Base-by-base conservation (phyloP, 768 basidiomycete species). In the Leccinum olivaceopallidum region DNA sequence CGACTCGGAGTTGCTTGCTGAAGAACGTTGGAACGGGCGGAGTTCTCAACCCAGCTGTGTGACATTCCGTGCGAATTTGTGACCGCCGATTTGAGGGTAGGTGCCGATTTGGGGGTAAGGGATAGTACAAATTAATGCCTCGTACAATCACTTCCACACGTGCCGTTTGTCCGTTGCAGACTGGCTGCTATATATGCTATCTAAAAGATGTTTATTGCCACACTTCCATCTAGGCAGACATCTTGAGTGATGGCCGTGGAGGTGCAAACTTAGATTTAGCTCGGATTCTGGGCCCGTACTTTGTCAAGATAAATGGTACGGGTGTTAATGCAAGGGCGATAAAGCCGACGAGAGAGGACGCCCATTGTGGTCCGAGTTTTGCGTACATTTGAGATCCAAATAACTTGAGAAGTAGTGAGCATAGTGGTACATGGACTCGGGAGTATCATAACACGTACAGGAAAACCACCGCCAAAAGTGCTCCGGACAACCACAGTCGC, bases 311-410 rank as follows among this genome's bases (percentile, higher is more conserved):
- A 52, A 84, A 79, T 9, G 83, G 83, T 34, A 81, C 81, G 0
- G 86, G 86, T 3, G 80, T 72, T 80, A 87, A 75, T 8, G 69
- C 59, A 16, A 84, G 65, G 2, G 85, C 82, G 44, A 85, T 65
- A 61, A 79, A 79, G 0, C 83, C 85, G 4, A 87, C 66, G 10
- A 87, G 61, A 10, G 85, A 78, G 8, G 86, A 86, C 24, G 85
- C 85, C 86, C 84, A 87, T 47, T 73, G 73, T 1, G 85, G 77
- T 54, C 79, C 79, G 5, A 87, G 73, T 18, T 69, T 71, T 1
- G 70, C 64, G 60, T 83, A 87, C 82, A 87, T 83, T 61, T 83
- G 77, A n/a, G 76, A 72, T 3, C 81, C 81, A 64, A 86, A 86
- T 37, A 86, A 76, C 71, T 69, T 55, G 44, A 22, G 16, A 42